Evolutionary conservation across 2,329 filamentous ascomycete genomes (phyloP), one percentile per base, ranked within the genome.

Genomic region (Passalora sequoiae): DNA sequence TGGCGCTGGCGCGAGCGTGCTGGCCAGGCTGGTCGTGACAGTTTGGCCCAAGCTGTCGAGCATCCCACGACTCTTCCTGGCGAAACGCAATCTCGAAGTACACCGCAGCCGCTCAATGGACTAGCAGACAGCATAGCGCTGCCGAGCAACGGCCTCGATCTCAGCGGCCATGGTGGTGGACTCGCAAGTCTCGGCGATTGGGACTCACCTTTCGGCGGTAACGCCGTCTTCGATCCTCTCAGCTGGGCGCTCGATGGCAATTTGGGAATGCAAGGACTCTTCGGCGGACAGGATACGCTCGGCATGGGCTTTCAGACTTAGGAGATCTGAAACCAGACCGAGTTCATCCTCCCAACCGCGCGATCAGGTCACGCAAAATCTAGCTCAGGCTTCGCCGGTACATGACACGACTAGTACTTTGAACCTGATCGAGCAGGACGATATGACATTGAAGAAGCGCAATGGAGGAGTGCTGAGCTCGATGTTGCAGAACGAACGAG

Each of bases 241-340:
- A 87, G 91, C 64, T 96, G 89, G 89, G 88, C 94, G 73, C 71
- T 96, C 47, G 89, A 96, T 63, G 86, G 86, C 10, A 73, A 91
- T 24, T 73, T 92, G 9, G 50, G 53, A 4, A 44, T 54, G 24
- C 33, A 40, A 7, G 41, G 50, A 3, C 47, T 55, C 15, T 55
- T 55, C 20, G 51, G 51, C 17, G 46, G 38, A 3, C 39, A 37
- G 16, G 46, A 49, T 36, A 30, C 35, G n/a, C 38, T 49, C 16
- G 43, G 47, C 6, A 20, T 43, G 32, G 39, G 38, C n/a, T n/a
- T n/a, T n/a, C n/a, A n/a, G n/a, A n/a, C n/a, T n/a, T n/a, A n/a
- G n/a, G n/a, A n/a, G n/a, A n/a, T n/a, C n/a, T n/a, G n/a, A n/a
- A n/a, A n/a, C n/a, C n/a, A n/a, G n/a, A n/a, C n/a, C n/a, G n/a